Evolutionary conservation across 1,284 basidiomycete species (phyloP).

Genomic region (Porodaedalea pini): DNA sequence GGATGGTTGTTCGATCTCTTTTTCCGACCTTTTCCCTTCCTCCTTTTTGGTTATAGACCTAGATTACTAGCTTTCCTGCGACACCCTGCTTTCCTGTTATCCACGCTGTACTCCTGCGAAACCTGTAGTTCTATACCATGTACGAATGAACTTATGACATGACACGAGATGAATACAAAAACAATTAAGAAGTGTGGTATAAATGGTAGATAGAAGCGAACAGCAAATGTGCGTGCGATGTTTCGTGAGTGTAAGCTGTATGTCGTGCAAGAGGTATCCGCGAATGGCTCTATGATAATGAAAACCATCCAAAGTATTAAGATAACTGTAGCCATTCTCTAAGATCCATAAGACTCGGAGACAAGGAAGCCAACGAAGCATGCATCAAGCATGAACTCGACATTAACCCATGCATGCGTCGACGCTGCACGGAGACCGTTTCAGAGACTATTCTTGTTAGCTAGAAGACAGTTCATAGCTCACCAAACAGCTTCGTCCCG

Average conservation of each 20-base stretch:
- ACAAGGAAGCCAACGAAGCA: conserved; percentile 58
- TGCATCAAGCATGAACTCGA: conserved; percentile 56
- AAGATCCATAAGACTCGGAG: conserved; percentile 26
- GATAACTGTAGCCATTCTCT: not conserved
- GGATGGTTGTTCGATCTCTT: too few relatives aligned
- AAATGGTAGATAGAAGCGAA: too few relatives aligned
- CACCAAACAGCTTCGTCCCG: conserved; percentile 92
- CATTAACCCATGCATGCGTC: conserved; percentile 64
- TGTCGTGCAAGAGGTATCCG: too few relatives aligned
- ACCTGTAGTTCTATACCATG: not conserved
- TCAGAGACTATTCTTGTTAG: not conserved
- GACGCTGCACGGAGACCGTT: conserved; percentile 35
- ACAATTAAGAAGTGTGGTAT: too few relatives aligned
- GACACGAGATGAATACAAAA: not conserved
- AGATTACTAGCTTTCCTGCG: not conserved
- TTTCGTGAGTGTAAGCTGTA: too few relatives aligned
- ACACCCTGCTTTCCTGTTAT: not conserved
- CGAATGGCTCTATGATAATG: not conserved
- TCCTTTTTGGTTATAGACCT: not conserved
- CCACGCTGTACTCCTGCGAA: not conserved
- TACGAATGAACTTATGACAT: not conserved
- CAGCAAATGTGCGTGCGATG: too few relatives aligned
- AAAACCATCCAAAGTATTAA: too few relatives aligned
- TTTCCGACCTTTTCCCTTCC: too few relatives aligned
- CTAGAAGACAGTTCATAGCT: conserved; percentile 25